Conservation (phyloP, 345 rosid species). For the Citrus medica region DNA sequence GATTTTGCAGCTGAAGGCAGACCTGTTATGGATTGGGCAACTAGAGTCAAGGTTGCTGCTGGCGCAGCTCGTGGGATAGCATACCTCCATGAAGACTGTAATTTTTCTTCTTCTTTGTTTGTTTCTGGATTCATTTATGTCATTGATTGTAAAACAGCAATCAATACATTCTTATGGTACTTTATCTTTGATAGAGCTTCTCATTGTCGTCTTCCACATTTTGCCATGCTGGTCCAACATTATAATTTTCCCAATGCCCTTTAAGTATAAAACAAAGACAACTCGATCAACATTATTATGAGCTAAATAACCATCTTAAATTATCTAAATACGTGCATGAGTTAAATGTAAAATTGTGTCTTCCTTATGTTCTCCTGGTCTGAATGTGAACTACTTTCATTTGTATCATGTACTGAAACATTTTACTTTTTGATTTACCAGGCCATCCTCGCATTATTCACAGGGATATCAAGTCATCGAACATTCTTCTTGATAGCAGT, state of each 20-base stretch:
- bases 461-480: conserved; percentile 96
- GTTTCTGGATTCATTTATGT: background rate
- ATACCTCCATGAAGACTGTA: conserved; percentile 98
- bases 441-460: conserved; percentile 99
- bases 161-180: background rate
- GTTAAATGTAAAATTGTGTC: background rate
- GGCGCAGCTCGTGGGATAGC: conserved; percentile 99
- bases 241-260: background rate
- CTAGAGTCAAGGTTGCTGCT: conserved; percentile 79
- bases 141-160: background rate
- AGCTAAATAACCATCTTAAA: conserved; percentile 1
- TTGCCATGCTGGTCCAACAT: background rate
- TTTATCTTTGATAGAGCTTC: background rate
- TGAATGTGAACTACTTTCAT: background rate
- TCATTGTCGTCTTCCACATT: background rate
- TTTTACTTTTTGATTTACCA: conserved; percentile 22
- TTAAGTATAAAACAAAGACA: conserved; percentile 6
- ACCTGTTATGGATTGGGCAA: conserved; percentile 86
- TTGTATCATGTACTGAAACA: conserved; percentile 3
- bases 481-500: conserved; percentile 81
- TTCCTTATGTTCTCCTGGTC: background rate
- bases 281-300: background rate
- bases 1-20: conserved; percentile 56
- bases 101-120: conserved; percentile 22
- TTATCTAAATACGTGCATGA: background rate